Evolutionary conservation across 495 filamentous ascomycete species (phyloP).

Genomic region (Hypoxylon rickii): DNA sequence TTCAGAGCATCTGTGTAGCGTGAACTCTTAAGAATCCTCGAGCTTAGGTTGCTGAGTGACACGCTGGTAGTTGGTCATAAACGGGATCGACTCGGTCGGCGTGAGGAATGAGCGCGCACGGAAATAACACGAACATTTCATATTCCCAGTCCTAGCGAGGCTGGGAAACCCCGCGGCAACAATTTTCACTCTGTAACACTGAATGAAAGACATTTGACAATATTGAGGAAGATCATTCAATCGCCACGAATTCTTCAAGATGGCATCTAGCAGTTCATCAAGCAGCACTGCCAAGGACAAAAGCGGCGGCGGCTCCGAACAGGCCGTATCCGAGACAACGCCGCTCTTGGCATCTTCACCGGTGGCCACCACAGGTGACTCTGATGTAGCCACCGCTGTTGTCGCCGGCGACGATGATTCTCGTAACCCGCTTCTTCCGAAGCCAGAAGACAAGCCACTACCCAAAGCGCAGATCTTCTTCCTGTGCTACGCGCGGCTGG

Average conservation of each 20-base stretch:
- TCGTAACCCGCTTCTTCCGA: slow-evolving; percentile 14
- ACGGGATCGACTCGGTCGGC: no score
- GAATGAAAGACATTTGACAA: no score
- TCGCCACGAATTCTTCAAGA: slow-evolving; percentile 1
- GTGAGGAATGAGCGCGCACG: no score
- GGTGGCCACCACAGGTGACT: slow-evolving; percentile 9
- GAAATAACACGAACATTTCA: no score
- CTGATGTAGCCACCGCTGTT: slow-evolving; percentile 22
- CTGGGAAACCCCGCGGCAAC: no score
- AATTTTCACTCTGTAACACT: no score
- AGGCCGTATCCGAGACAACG: slow-evolving; percentile 40
- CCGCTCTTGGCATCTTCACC: slow-evolving; percentile 41
- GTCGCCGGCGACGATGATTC: slow-evolving; percentile 31
- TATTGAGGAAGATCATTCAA: no score
- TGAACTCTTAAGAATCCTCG: not conserved
- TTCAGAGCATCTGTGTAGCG: not conserved
- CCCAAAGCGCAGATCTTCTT: slow-evolving; percentile 63
- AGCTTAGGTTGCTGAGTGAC: not conserved
- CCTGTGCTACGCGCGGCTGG: slow-evolving; percentile 67
- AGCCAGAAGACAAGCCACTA: slow-evolving; percentile 49
- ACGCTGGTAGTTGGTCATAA: no score
- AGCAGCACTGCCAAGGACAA: not conserved
- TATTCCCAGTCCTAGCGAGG: no score
- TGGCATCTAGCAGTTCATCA: slow-evolving; percentile 18
- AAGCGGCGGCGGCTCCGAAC: not conserved